Conservation (phyloP, 768 basidiomycete genomes). For the Russula dissimulans region DNA sequence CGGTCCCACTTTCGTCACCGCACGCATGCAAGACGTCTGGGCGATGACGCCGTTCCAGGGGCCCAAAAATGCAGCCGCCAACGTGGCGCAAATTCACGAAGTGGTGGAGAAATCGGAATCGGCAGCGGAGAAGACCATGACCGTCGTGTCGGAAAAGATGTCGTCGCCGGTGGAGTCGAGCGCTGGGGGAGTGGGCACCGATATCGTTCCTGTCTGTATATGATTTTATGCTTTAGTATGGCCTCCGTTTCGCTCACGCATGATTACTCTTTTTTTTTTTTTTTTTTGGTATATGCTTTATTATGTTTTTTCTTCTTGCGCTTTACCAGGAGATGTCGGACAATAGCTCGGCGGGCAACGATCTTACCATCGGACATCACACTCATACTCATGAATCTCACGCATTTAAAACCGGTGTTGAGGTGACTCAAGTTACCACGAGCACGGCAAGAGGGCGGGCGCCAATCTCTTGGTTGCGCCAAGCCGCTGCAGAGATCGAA, state of each 20-base stretch:
- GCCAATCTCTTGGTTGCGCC: background rate
- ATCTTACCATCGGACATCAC: constrained; percentile 17
- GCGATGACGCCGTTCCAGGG: constrained; percentile 21
- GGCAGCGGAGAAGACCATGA: constrained; percentile 1
- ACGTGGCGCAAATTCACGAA: constrained; percentile 6
- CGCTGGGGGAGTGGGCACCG: constrained; percentile 20
- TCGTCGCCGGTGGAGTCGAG: constrained; percentile 10
- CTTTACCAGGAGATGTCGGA: constrained; percentile 2
- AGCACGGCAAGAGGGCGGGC: background rate
- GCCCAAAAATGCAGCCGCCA: background rate
- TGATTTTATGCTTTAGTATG: constrained; percentile 31
- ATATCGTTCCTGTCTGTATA: constrained; percentile 40
- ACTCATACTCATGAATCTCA: constrained; percentile 36
- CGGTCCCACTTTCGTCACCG: constrained; percentile 26
- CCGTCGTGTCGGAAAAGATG: constrained; percentile 14
- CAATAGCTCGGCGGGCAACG: constrained; percentile 9
- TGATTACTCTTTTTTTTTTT: constrained; percentile 4
- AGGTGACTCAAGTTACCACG: background rate
- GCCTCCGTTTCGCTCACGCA: constrained; percentile 9
- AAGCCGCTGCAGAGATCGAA: constrained; percentile 6
- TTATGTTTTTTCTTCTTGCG: background rate
- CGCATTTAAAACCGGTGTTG: constrained; percentile 15
- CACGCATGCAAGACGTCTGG: constrained; percentile 28
- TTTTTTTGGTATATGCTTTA: background rate
- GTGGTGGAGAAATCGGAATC: constrained; percentile 3